Percentiles rank a stretch among this genome's conserved stretches.
Conservation (phyloP, 1,284 basidiomycete species). For the Thelephora terrestris region DNA sequence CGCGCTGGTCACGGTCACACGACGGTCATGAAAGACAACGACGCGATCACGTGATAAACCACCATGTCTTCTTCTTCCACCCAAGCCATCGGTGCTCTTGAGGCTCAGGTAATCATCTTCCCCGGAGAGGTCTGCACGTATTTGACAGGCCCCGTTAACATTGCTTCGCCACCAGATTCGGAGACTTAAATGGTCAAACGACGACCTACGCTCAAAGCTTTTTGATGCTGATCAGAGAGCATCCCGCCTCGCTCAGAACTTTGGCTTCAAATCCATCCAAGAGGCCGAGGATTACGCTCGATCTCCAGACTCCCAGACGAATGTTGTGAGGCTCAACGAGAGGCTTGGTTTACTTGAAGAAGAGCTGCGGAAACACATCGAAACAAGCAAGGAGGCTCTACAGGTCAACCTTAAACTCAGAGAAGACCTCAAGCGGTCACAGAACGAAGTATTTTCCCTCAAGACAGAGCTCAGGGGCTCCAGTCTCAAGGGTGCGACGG, state of each 20-base stretch:
- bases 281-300: slow-evolving; percentile 13
- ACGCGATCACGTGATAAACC: too few species aligned
- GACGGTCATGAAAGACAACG: too few species aligned
- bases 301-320: slow-evolving; percentile 2
- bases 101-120: too few species aligned
- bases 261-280: slow-evolving; percentile 15
- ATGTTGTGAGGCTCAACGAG: slow-evolving; percentile 12
- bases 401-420: slow-evolving; percentile 5
- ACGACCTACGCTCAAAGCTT: slow-evolving; percentile 13
- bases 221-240: slow-evolving; percentile 15
- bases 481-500: background rate
- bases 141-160: background rate
- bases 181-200: slow-evolving; percentile 11
- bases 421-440: background rate
- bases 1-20: too few species aligned
- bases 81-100: too few species aligned
- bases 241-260: slow-evolving; percentile 13
- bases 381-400: slow-evolving; percentile 13
- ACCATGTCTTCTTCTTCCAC: too few species aligned
- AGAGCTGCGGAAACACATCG: slow-evolving; percentile 12
- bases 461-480: background rate
- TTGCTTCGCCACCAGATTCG: slow-evolving; percentile 9
- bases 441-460: background rate
- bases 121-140: too few species aligned
- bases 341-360: slow-evolving; percentile 11